These are phyloP conservation scores for Gypsophila paniculata DNA, from an alignment of 179 eudicot species.

Conservation along the genomic window DNA sequence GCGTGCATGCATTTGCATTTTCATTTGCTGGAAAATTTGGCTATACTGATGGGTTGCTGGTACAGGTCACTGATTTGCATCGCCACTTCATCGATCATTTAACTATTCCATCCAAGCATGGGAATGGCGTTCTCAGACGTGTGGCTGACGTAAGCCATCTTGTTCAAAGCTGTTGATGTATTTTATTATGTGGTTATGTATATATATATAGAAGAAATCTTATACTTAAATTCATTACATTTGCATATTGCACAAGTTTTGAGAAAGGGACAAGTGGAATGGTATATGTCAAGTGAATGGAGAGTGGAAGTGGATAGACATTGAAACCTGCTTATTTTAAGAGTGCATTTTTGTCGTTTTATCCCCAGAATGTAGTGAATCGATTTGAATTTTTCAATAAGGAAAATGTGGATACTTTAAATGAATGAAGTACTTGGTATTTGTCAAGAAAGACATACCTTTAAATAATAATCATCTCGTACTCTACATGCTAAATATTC, in stretches of 20 bases:
- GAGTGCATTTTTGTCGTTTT: neutral
- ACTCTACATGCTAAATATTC: neutral
- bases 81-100: slow-evolving; percentile 95
- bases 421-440: neutral
- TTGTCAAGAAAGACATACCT: neutral
- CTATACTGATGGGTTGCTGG: slow-evolving; percentile 10
- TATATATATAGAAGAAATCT: neutral
- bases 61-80: slow-evolving; percentile 84
- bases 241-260: neutral
- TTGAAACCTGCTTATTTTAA: neutral
- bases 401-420: neutral
- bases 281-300: neutral
- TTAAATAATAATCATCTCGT: neutral
- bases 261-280: neutral
- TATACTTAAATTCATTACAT: neutral
- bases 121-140: slow-evolving; percentile 77
- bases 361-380: neutral
- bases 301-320: neutral
- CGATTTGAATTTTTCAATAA: neutral
- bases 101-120: slow-evolving; percentile 73
- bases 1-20: slow-evolving; percentile 1
- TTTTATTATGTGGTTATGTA: neutral
- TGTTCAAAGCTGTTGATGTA: neutral
- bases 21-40: slow-evolving; percentile 1
- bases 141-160: slow-evolving; percentile 78